These are phyloP conservation scores for Boletus reticulatus DNA, from an alignment of 768 basidiomycete genomes.

Conservation along the genomic window DNA sequence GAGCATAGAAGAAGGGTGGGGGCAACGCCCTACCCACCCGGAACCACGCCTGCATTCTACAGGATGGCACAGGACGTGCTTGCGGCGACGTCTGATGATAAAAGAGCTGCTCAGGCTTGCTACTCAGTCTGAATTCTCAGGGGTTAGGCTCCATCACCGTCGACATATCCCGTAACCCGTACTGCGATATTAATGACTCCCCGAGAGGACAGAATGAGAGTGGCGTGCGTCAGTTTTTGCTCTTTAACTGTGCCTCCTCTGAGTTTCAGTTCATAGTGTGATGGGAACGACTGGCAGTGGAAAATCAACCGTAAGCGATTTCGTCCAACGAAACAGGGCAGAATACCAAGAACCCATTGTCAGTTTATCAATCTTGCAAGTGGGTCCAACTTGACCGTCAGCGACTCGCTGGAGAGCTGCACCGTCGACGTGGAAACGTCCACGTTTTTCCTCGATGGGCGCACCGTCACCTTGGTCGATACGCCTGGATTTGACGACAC, in stretches of 20 bases:
- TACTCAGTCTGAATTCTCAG: not conserved
- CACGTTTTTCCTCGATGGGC: slow-evolving; percentile 43
- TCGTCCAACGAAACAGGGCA: not conserved
- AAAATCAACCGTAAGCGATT: slow-evolving; percentile 20
- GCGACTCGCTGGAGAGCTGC: slow-evolving; percentile 26
- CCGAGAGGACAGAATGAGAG: slow-evolving; percentile 12
- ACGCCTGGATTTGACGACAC: slow-evolving; percentile 64
- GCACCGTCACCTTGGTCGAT: slow-evolving; percentile 47
- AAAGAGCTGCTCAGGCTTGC: not conserved
- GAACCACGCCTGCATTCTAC: not conserved
- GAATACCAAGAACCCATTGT: not conserved
- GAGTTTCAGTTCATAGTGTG: slow-evolving; percentile 9
- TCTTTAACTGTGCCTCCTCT: not conserved
- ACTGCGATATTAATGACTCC: slow-evolving; percentile 6
- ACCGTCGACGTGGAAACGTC: slow-evolving; percentile 29
- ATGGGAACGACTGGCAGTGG: slow-evolving; percentile 27
- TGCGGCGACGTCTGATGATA: not conserved
- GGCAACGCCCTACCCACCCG: slow-evolving; percentile 1
- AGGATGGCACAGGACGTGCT: not conserved
- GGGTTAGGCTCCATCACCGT: not conserved
- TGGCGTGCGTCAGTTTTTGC: slow-evolving; percentile 14
- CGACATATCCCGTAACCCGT: not conserved
- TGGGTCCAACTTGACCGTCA: slow-evolving; percentile 19
- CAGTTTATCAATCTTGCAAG: slow-evolving; percentile 22
- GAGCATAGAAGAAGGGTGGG: not conserved